Evolutionary conservation across 495 filamentous ascomycete genomes (phyloP), one percentile per base, ranked within the genome.

Genomic region (Geoglossum glabrum): DNA sequence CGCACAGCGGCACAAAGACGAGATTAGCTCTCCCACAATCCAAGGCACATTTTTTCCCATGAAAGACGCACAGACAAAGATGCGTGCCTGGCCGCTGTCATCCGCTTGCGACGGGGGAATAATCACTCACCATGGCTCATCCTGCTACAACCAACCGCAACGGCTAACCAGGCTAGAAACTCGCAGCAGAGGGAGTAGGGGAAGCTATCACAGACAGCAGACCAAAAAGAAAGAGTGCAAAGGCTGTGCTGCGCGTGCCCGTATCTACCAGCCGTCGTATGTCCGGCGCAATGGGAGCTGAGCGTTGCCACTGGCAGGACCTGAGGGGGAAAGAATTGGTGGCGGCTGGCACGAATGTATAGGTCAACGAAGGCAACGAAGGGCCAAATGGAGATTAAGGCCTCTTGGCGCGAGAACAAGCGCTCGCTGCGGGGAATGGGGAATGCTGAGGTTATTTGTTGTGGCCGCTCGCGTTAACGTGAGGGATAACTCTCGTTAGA

Each of bases 101-200:
- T 3, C 17, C 13, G 54, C 6, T 26, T 56, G 21, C 30, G 23
- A 3, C 25, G 13, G 5, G 15, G 9, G 28, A 10, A 31, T 21
- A 56, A 40, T 27, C n/a, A 56, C 54, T 25, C 36, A 56, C 54
- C 54, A 56, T 56, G 25, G 31, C 23, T 56, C 54, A 56, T 56
- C 31, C 31, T 56, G 54, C 31, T 33, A 56, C 54, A 26, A 21
- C 40, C 30, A 26, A 45, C 40, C 40, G 17, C 40, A 45, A 45
- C 40, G 40, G 40, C 40, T 21, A 21, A 2, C n/a, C 17, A 45
- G 23, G 25, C 17, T n/a, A n/a, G 11, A 13, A 30, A 15, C 28
- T 52, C 49, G 49, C 28, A 27, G 26, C 49, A 13, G 49, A n/a
- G 46, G 19, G 30, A 52, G 23, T 28, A 17, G 25, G 11, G 17